Percentiles rank a stretch among this genome's conserved stretches.
phyloP scores from a whole-genome alignment of 257 asterid species.

The Salvia rosmarinus region DNA sequence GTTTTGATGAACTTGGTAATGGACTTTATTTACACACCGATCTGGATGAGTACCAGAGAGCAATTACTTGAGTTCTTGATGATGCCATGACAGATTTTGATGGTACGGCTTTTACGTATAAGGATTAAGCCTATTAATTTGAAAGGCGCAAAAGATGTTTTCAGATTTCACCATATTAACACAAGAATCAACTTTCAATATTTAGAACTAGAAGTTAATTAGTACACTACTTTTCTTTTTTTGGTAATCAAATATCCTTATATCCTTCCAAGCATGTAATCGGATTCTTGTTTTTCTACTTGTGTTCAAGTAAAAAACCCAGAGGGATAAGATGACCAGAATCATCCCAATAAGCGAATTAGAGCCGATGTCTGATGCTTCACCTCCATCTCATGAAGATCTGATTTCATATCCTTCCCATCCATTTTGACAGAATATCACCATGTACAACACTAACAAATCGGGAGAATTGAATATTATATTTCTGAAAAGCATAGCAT shows the following conservation, averaged over 20 bases:
- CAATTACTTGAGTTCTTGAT: conserved; percentile 54
- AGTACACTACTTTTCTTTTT: not conserved
- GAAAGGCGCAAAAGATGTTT: not conserved
- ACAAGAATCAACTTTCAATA: not conserved
- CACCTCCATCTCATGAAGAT: conserved; percentile 34
- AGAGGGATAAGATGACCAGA: not conserved
- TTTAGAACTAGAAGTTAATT: not conserved
- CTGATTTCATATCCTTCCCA: conserved; percentile 33
- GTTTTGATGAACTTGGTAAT: conserved; percentile 87
- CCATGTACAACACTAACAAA: not conserved
- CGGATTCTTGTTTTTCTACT: not conserved
- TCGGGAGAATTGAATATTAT: not conserved
- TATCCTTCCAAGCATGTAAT: not conserved
- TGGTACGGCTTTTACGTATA: conserved; percentile 56
- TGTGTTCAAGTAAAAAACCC: too few relatives aligned
- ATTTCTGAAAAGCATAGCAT: not conserved
- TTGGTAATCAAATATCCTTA: conserved; percentile 8
- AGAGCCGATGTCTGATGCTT: conserved; percentile 20
- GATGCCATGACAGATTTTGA: conserved; percentile 67
- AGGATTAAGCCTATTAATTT: not conserved
- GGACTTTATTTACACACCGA: conserved; percentile 88
- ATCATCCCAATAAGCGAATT: not conserved
- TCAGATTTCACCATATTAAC: not conserved
- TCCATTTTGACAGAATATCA: conserved; percentile 36
- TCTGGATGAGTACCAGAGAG: conserved; percentile 60